Base-by-base conservation (phyloP, 768 basidiomycete genomes). In the Galerina sulciceps region DNA sequence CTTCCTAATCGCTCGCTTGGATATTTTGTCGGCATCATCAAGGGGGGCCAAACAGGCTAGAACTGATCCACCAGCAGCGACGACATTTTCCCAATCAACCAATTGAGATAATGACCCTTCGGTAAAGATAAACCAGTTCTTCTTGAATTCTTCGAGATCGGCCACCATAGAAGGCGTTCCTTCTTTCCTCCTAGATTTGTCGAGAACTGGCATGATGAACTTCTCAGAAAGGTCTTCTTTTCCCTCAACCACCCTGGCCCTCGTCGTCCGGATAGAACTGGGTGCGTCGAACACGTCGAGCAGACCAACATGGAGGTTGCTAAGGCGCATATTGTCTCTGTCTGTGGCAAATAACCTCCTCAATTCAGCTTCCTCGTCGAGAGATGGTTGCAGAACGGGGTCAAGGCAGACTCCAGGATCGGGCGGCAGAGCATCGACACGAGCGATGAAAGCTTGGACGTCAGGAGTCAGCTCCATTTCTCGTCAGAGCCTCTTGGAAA, bases 321-420 rank as follows among this genome's bases (percentile, higher is more conserved):
- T 58, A 31, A 86, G 75, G 26, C 81, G 78, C 10, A 67, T n/a
- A 55, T 83, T 79, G 42, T 59, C 58, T 66, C 76, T 80, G 61
- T 86, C 83, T 2, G 78, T 81, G 8, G 85, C 85, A 58, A 84
- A 87, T 23, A 85, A 71, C 53, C 75, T 79, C 61, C 86, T 79
- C 44, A 88, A 71, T 42, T 81, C 76, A 1, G 79, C 74, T 71
- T 88, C 86, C 47, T 85, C 80, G 10, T 82, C 81, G 45, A 88
- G 73, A 34, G 83, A 82, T 14, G 83, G 82, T 50, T 80, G 75
- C 15, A 88, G 73, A 15, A 65, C 76, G 11, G 63, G 64, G 60
- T 81, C 76, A 14, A 85, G 79, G 40, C 26, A 31, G 26, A 8
- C 26, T 31, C 26, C 26, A 31, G 26, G 26, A 8, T 31, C 26